phyloP scores from a whole-genome alignment of 2,329 filamentous ascomycete species.

The Venturia carpophila region DNA sequence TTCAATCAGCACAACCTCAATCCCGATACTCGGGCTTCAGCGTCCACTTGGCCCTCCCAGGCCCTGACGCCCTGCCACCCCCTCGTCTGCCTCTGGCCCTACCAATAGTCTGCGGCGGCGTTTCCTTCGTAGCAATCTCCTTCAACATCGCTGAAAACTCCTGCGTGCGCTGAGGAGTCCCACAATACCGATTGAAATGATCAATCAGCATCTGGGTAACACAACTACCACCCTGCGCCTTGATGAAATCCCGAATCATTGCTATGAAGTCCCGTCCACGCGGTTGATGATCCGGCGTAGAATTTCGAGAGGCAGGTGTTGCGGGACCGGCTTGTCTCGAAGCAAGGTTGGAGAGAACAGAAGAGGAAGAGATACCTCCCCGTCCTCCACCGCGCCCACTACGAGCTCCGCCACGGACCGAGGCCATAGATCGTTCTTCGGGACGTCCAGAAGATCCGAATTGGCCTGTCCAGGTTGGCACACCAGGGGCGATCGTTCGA shows the following conservation, averaged over 20 bases:
- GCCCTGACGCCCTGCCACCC: slow-evolving; percentile 20
- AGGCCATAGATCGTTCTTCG: slow-evolving; percentile 41
- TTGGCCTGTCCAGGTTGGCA: slow-evolving; percentile 88
- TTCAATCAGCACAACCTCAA: background rate
- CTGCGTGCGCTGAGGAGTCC: slow-evolving; percentile 56
- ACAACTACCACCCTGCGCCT: slow-evolving; percentile 66
- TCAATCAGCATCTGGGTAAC: slow-evolving; percentile 81
- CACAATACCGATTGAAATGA: slow-evolving; percentile 78
- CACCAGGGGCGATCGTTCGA: slow-evolving; percentile 65
- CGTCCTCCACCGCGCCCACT: slow-evolving; percentile 25
- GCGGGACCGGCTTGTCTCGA: slow-evolving; percentile 19
- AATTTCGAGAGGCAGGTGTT: slow-evolving; percentile 12
- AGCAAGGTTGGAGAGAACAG: slow-evolving; percentile 34
- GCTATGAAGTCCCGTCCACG: slow-evolving; percentile 39
- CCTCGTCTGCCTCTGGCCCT: background rate
- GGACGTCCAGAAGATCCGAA: slow-evolving; percentile 70
- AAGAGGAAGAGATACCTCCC: slow-evolving; percentile 34
- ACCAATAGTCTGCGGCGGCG: slow-evolving; percentile 24
- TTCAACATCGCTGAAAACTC: slow-evolving; percentile 79
- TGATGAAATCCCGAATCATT: slow-evolving; percentile 68
- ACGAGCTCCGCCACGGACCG: slow-evolving; percentile 19
- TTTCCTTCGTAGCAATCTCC: slow-evolving; percentile 64
- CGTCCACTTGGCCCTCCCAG: slow-evolving; percentile 48
- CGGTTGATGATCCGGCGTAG: slow-evolving; percentile 24
- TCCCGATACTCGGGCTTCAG: slow-evolving; percentile 47